Percentiles rank a stretch among this genome's conserved stretches.
Evolutionary conservation across 306 rosid species (phyloP).

Genomic region (Astragalus glycyphyllos): DNA sequence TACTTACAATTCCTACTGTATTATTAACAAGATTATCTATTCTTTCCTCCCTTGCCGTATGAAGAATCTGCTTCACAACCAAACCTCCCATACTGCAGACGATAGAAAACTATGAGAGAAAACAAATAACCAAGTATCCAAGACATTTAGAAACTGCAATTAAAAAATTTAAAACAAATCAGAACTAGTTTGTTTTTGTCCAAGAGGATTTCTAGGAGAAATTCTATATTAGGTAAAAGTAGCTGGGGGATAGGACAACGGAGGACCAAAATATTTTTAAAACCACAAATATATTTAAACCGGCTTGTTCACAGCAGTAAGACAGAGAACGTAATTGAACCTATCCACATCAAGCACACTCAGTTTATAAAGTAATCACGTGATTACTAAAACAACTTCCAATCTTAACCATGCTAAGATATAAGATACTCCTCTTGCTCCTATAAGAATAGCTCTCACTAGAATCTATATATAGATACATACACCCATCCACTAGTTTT

Average conservation of each 20-base stretch:
- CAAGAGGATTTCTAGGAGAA: conserved; percentile 32
- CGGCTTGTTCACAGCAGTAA: not conserved
- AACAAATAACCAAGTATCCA: conserved; percentile 25
- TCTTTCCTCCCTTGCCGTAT: conserved; percentile 77
- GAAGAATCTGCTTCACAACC: conserved; percentile 91
- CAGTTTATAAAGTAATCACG: no score
- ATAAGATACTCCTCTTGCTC: no score
- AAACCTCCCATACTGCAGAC: conserved; percentile 94
- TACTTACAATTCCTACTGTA: conserved; percentile 86
- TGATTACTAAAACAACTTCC: no score
- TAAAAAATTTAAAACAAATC: not conserved
- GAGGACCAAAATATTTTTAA: not conserved
- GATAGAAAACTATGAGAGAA: conserved; percentile 23
- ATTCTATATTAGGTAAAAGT: not conserved
- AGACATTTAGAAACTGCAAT: conserved; percentile 19
- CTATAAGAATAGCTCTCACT: no score
- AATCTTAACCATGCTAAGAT: no score
- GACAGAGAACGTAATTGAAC: not conserved
- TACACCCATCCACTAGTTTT: no score
- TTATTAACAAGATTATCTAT: conserved; percentile 74
- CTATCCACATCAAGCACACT: not conserved
- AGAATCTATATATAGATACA: no score
- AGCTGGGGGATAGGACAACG: not conserved
- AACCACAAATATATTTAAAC: conserved; percentile 6
- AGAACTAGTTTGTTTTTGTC: conserved; percentile 20